Evolutionary conservation across 1,284 basidiomycete species (phyloP).

Genomic region (Cryptococcus sp.): DNA sequence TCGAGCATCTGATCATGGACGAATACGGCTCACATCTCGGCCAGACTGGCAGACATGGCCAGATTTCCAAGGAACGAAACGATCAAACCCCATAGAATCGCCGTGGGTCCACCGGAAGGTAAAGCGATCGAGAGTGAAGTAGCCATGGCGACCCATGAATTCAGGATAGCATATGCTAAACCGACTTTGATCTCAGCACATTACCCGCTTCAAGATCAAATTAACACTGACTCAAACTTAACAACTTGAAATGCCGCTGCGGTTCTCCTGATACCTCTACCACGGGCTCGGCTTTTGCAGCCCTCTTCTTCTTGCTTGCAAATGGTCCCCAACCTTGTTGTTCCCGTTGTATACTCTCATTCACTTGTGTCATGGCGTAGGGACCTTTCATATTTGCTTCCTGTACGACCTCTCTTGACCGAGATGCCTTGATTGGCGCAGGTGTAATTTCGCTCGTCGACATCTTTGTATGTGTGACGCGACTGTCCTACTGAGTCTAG

Average conservation of each 20-base stretch:
- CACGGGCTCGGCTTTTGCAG: neutral
- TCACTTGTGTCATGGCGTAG: slow-evolving; percentile 16
- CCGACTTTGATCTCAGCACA: slow-evolving; percentile 13
- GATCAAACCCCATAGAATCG: slow-evolving; percentile 46
- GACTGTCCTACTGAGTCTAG: too few species aligned
- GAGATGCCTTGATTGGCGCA: neutral
- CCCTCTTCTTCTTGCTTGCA: slow-evolving; percentile 2
- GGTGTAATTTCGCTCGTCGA: neutral
- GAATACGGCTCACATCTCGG: slow-evolving; percentile 29
- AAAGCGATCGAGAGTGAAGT: slow-evolving; percentile 27
- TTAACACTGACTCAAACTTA: slow-evolving; percentile 17
- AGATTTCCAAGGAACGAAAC: slow-evolving; percentile 40
- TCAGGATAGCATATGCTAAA: slow-evolving; percentile 31
- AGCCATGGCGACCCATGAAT: slow-evolving; percentile 30
- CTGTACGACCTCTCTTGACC: neutral
- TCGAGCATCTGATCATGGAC: neutral
- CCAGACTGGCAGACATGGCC: slow-evolving; percentile 39
- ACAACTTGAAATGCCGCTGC: slow-evolving; percentile 17
- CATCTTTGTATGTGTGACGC: neutral
- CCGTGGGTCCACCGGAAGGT: slow-evolving; percentile 42
- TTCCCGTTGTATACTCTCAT: slow-evolving; percentile 21
- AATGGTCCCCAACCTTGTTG: slow-evolving; percentile 22
- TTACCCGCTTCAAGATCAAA: neutral
- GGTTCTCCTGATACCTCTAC: neutral
- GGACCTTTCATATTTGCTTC: slow-evolving; percentile 15